Conservation (phyloP, 1,284 basidiomycete species). For the Cutaneotrichosporon mucoides region DNA sequence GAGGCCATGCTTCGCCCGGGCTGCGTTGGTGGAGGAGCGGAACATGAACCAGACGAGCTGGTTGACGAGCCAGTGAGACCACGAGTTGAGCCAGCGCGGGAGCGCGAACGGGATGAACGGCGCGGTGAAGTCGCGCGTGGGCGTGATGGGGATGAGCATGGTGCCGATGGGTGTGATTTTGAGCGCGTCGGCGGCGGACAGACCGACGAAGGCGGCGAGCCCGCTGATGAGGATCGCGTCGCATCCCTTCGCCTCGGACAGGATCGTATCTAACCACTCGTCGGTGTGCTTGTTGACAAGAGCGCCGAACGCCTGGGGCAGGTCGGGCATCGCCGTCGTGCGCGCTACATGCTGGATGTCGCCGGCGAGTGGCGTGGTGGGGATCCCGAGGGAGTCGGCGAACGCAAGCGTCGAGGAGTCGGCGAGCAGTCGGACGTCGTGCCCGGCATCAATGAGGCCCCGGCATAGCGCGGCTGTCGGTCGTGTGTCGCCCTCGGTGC, state of each 20-base stretch:
- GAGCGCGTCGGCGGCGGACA: not conserved
- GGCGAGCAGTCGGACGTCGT: not conserved
- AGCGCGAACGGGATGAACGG: not conserved
- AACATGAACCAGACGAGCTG: not conserved
- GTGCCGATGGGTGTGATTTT: not conserved
- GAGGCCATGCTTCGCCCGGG: not conserved
- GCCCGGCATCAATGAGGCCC: not conserved
- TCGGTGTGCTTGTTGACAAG: not conserved
- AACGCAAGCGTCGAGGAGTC: not conserved
- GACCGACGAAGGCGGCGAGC: not conserved
- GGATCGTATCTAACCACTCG: not conserved
- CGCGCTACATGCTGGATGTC: not conserved
- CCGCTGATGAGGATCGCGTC: constrained; percentile 1
- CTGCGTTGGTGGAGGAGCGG: not conserved
- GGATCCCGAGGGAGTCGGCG: not conserved
- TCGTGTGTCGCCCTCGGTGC: not conserved
- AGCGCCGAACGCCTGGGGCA: not conserved
- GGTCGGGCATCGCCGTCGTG: not conserved
- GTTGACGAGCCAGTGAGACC: not conserved
- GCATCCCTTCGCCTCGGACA: not conserved
- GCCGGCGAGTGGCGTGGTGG: not conserved
- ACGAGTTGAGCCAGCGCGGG: not conserved
- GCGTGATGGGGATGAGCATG: not conserved
- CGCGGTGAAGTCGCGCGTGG: not conserved
- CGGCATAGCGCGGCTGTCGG: not conserved